Evolutionary conservation across 78 protist species (phyloP).

Genomic region (Tieghemostelium lacteum): DNA sequence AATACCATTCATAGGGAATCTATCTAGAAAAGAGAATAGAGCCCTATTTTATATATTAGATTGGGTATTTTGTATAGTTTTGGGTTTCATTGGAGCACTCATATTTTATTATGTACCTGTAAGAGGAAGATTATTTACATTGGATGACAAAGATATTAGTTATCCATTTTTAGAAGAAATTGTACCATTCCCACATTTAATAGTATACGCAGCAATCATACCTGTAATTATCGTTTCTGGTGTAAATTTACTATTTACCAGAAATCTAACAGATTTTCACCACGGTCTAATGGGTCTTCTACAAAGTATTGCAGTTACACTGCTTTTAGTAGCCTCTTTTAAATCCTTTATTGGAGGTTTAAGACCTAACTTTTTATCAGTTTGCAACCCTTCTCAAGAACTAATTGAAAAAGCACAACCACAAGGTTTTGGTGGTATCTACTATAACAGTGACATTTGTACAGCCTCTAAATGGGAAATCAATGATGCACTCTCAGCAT

Average conservation of each 20-base stretch:
- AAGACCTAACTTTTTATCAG: conserved; percentile 28
- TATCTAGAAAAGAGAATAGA: conserved; percentile 4
- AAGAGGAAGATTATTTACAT: conserved; percentile 48
- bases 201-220: neutral
- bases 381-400: conserved; percentile 41
- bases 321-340: conserved; percentile 14
- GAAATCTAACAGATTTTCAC: conserved; percentile 38
- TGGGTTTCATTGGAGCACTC: conserved; percentile 23
- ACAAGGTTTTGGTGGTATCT: conserved; percentile 8
- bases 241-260: neutral
- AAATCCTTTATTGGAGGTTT: conserved; percentile 65
- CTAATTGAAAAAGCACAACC: conserved; percentile 9
- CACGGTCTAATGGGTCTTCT: conserved; percentile 23
- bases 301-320: conserved; percentile 19
- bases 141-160: conserved; percentile 15
- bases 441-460: conserved; percentile 31
- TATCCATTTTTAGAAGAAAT: conserved; percentile 40
- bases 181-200: conserved; percentile 14
- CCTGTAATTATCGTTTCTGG: conserved; percentile 22
- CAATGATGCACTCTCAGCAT: conserved; percentile 31
- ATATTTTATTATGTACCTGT: conserved; percentile 55
- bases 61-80: conserved; percentile 1
- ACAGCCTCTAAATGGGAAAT: conserved; percentile 4
- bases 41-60: conserved; percentile 24
- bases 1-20: too few relatives aligned